Evolutionary conservation across 1,284 basidiomycete genomes (phyloP).

Genomic region (Clitocybe nebularis): DNA sequence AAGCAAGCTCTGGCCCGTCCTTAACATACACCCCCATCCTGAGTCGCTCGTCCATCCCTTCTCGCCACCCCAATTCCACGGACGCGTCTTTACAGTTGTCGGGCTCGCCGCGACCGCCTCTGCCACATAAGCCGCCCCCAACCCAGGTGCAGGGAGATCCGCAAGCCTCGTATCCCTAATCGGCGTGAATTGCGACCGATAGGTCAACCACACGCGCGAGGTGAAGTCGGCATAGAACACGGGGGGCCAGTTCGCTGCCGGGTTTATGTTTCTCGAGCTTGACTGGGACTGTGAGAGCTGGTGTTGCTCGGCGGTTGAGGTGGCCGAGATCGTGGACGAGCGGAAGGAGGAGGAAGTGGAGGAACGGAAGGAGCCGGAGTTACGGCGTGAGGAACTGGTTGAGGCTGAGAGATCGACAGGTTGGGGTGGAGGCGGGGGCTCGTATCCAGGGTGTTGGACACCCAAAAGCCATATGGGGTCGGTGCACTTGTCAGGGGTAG

Average conservation of each 20-base stretch:
- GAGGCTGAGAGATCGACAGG: slow-evolving; percentile 24
- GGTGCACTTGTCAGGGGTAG: slow-evolving; percentile 72
- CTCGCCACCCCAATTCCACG: slow-evolving; percentile 47
- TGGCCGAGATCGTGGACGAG: slow-evolving; percentile 11
- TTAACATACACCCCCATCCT: slow-evolving; percentile 98
- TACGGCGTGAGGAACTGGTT: slow-evolving; percentile 28
- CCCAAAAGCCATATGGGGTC: slow-evolving; percentile 86
- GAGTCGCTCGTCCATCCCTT: slow-evolving; percentile 89
- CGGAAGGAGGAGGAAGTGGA: slow-evolving; percentile 44
- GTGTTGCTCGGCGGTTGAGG: slow-evolving; percentile 3
- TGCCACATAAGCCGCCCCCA: neutral
- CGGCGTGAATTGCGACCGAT: slow-evolving; percentile 84
- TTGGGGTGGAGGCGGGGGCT: slow-evolving; percentile 35
- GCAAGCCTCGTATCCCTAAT: slow-evolving; percentile 68
- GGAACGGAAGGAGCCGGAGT: slow-evolving; percentile 41
- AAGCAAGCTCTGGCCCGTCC: slow-evolving; percentile 90
- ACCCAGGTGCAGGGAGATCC: slow-evolving; percentile 37
- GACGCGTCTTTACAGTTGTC: slow-evolving; percentile 22
- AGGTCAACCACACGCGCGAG: slow-evolving; percentile 87
- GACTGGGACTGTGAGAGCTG: slow-evolving; percentile 12
- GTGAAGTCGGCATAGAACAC: slow-evolving; percentile 90
- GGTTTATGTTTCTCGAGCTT: slow-evolving; percentile 26
- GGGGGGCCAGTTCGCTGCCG: slow-evolving; percentile 64
- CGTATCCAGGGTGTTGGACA: slow-evolving; percentile 72
- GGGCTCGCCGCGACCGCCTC: slow-evolving; percentile 22